Percentiles rank a stretch among this genome's conserved stretches.
Conservation (phyloP, 768 basidiomycete genomes). For the Pulveroboletus sp. region DNA sequence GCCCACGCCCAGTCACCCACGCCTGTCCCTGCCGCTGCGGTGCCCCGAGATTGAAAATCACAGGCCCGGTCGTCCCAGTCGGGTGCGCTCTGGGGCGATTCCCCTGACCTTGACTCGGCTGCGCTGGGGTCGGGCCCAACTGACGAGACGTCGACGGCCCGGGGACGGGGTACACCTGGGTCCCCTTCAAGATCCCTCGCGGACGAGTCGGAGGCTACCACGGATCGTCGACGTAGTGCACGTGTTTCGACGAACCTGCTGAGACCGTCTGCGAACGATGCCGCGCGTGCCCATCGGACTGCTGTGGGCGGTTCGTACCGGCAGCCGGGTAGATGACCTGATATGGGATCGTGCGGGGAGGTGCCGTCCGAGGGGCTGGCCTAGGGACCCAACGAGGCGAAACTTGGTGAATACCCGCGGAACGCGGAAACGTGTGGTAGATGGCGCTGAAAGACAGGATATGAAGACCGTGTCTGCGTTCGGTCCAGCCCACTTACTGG, state of each 20-base stretch:
- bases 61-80: slow-evolving; percentile 8
- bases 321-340: too few relatives aligned
- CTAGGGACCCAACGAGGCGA: neutral
- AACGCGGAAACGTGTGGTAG: slow-evolving; percentile 29
- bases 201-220: slow-evolving; percentile 7
- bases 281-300: neutral
- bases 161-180: neutral
- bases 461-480: slow-evolving; percentile 10
- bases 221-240: slow-evolving; percentile 23
- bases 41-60: neutral
- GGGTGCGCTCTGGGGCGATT: slow-evolving; percentile 25
- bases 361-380: slow-evolving; percentile 4
- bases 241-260: slow-evolving; percentile 19
- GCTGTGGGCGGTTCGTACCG: too few relatives aligned
- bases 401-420: slow-evolving; percentile 2
- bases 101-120: slow-evolving; percentile 5
- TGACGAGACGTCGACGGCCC: slow-evolving; percentile 2
- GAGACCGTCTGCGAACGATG: slow-evolving; percentile 14
- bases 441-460: slow-evolving; percentile 14
- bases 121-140: neutral
- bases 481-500: slow-evolving; percentile 23
- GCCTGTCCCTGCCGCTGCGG: slow-evolving; percentile 4
- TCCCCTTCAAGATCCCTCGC: slow-evolving; percentile 2
- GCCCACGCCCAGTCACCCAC: slow-evolving; percentile 10
- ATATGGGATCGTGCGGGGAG: slow-evolving; percentile 4